phyloP scores from a whole-genome alignment of 768 basidiomycete genomes.

The Termitomyces sp. region DNA sequence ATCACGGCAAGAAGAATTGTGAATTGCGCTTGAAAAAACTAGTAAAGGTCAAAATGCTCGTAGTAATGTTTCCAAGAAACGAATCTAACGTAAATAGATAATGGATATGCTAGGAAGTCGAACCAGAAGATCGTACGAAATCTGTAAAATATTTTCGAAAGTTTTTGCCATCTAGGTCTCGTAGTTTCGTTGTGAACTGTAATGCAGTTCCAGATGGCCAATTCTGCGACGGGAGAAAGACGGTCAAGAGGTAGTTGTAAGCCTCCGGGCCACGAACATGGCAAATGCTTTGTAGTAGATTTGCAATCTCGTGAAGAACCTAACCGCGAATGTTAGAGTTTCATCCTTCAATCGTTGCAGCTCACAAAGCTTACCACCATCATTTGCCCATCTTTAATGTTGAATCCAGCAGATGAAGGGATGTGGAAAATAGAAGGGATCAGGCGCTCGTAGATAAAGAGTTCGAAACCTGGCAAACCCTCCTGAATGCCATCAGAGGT shows the following conservation, averaged over 20 bases:
- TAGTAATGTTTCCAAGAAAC: slow-evolving; percentile 10
- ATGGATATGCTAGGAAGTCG: slow-evolving; percentile 40
- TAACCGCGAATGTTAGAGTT: slow-evolving; percentile 22
- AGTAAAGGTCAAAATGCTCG: slow-evolving; percentile 1
- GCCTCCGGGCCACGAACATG: slow-evolving; percentile 79
- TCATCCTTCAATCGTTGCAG: not conserved
- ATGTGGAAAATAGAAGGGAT: slow-evolving; percentile 81
- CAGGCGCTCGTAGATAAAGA: slow-evolving; percentile 83
- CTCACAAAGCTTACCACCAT: slow-evolving; percentile 51
- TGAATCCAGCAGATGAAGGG: slow-evolving; percentile 73
- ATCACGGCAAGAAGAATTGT: slow-evolving; percentile 3
- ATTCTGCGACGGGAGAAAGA: slow-evolving; percentile 83
- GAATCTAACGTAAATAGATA: slow-evolving; percentile 7
- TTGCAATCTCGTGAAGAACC: slow-evolving; percentile 88
- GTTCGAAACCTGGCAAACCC: slow-evolving; percentile 83
- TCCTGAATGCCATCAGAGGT: slow-evolving; percentile 32
- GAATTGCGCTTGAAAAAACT: slow-evolving; percentile 1
- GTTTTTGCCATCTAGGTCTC: slow-evolving; percentile 64
- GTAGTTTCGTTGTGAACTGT: slow-evolving; percentile 73
- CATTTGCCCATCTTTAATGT: slow-evolving; percentile 84
- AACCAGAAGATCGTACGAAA: slow-evolving; percentile 69
- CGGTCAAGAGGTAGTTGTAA: slow-evolving; percentile 67
- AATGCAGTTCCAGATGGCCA: slow-evolving; percentile 67
- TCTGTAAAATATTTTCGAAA: slow-evolving; percentile 89
- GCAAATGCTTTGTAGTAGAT: slow-evolving; percentile 72